Percentiles rank a stretch among this genome's conserved stretches.
Evolutionary conservation across 2,329 filamentous ascomycete genomes (phyloP).

Genomic region (Raffaelea deltoideospora): DNA sequence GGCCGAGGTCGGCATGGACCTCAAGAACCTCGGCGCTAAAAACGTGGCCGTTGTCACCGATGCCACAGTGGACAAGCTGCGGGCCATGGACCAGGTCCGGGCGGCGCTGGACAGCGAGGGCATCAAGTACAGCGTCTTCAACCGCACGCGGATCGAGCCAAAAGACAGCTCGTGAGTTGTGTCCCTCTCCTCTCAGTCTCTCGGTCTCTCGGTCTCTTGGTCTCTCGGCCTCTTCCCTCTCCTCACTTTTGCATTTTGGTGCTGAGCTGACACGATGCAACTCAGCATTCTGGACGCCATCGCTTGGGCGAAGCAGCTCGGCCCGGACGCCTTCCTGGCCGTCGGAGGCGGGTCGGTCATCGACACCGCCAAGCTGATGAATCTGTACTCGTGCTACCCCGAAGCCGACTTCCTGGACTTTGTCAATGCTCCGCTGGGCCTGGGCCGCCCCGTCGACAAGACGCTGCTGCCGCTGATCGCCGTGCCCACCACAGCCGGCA

Average conservation of each 20-base stretch:
- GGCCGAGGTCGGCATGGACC: slow-evolving; percentile 95
- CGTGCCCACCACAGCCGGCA: slow-evolving; percentile 74
- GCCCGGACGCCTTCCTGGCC: slow-evolving; percentile 79
- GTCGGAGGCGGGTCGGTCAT: slow-evolving; percentile 91
- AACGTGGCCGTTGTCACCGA: slow-evolving; percentile 90
- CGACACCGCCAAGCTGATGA: slow-evolving; percentile 97
- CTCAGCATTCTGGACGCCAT: slow-evolving; percentile 79
- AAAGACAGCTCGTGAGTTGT: slow-evolving; percentile 72
- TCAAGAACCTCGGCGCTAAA: slow-evolving; percentile 77
- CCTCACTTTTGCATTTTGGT: no score
- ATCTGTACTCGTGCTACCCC: slow-evolving; percentile 80
- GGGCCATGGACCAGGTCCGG: slow-evolving; percentile 79
- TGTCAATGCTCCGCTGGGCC: slow-evolving; percentile 86
- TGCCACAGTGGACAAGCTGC: slow-evolving; percentile 60
- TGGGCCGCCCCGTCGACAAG: slow-evolving; percentile 59
- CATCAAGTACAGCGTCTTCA: slow-evolving; percentile 67
- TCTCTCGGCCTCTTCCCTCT: neutral
- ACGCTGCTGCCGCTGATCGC: slow-evolving; percentile 64
- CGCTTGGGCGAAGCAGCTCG: slow-evolving; percentile 63
- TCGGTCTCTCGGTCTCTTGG: neutral
- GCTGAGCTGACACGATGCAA: no score
- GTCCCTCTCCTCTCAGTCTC: neutral
- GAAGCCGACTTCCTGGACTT: slow-evolving; percentile 95
- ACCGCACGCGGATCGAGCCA: slow-evolving; percentile 71
- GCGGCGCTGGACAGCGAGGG: slow-evolving; percentile 68